Percentiles rank a stretch among this genome's conserved stretches.
phyloP scores from a whole-genome alignment of 1,284 basidiomycete genomes.

The Waitea zeae region DNA sequence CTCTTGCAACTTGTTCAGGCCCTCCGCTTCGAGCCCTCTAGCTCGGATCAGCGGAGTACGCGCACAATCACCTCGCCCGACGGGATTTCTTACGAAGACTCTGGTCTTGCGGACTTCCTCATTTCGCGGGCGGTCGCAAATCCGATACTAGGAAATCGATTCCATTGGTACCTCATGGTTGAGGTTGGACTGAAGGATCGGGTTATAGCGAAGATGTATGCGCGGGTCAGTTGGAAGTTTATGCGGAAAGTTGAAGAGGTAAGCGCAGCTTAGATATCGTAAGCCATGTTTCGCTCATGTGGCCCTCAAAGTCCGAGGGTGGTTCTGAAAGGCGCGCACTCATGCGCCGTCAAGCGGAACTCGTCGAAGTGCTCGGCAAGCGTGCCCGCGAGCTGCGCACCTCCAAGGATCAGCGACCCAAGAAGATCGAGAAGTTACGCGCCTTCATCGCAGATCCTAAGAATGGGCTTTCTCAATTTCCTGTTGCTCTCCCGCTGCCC shows the following conservation, averaged over 20 bases:
- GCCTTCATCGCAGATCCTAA: constrained; percentile 74
- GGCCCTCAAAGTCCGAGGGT: constrained; percentile 35
- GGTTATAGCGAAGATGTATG: constrained; percentile 82
- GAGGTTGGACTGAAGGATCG: constrained; percentile 73
- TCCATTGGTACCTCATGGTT: constrained; percentile 98
- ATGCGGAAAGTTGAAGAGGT: constrained; percentile 79
- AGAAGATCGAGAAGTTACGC: constrained; percentile 93
- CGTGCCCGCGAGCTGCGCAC: constrained; percentile 76
- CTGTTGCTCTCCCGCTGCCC: constrained; percentile 58
- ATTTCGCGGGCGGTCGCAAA: constrained; percentile 76
- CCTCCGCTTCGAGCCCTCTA: constrained; percentile 81
- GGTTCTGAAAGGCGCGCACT: constrained; percentile 67
- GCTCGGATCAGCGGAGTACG: constrained; percentile 50
- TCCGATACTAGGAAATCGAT: constrained; percentile 71
- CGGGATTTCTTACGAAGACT: constrained; percentile 67
- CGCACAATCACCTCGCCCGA: constrained; percentile 34
- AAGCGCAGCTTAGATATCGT: constrained; percentile 9
- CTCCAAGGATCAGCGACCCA: constrained; percentile 85
- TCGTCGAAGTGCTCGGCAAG: constrained; percentile 70
- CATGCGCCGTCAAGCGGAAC: constrained; percentile 71
- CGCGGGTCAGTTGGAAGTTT: constrained; percentile 76
- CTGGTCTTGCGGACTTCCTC: constrained; percentile 80
- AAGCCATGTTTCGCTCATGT: constrained; percentile 8
- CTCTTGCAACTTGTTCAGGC: constrained; percentile 95
- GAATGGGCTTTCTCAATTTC: constrained; percentile 61